phyloP scores from a whole-genome alignment of 2,329 filamentous ascomycete species.

The Dactylella cylindrospora region DNA sequence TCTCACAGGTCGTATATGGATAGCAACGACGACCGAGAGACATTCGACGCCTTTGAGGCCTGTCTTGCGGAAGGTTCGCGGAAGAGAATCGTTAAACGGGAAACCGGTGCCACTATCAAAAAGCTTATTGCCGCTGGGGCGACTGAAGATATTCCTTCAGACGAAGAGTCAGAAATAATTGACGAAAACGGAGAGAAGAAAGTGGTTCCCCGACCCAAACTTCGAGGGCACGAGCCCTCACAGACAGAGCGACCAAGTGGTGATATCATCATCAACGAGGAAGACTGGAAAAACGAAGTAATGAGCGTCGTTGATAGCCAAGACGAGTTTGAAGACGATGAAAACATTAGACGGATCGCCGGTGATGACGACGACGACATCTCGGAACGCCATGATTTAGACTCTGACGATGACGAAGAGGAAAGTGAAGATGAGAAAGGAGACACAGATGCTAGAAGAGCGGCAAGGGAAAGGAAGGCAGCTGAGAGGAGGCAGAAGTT shows the following conservation, averaged over 20 bases:
- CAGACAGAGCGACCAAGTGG: conserved; percentile 47
- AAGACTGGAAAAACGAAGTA: conserved; percentile 46
- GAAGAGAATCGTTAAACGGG: conserved; percentile 66
- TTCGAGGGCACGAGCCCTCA: conserved; percentile 60
- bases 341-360: conserved; percentile 44
- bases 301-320: conserved; percentile 46
- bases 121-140: conserved; percentile 78
- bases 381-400: conserved; percentile 47
- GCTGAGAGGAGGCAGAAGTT: conserved; percentile 59
- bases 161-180: conserved; percentile 71
- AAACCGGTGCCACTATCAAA: conserved; percentile 71
- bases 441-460: conserved; percentile 43
- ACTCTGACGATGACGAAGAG: conserved; percentile 50
- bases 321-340: conserved; percentile 47
- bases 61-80: conserved; percentile 86
- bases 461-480: conserved; percentile 49
- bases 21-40: conserved; percentile 87
- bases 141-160: conserved; percentile 76
- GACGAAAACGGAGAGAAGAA: conserved; percentile 75
- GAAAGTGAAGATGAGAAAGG: conserved; percentile 48
- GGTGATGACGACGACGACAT: conserved; percentile 45
- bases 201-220: conserved; percentile 63
- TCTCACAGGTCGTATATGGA: conserved; percentile 80
- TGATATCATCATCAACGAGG: conserved; percentile 38
- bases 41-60: conserved; percentile 91